Evolutionary conservation across 192 early-diverging fungal species (phyloP).

Genomic region (Coemansia sp.): DNA sequence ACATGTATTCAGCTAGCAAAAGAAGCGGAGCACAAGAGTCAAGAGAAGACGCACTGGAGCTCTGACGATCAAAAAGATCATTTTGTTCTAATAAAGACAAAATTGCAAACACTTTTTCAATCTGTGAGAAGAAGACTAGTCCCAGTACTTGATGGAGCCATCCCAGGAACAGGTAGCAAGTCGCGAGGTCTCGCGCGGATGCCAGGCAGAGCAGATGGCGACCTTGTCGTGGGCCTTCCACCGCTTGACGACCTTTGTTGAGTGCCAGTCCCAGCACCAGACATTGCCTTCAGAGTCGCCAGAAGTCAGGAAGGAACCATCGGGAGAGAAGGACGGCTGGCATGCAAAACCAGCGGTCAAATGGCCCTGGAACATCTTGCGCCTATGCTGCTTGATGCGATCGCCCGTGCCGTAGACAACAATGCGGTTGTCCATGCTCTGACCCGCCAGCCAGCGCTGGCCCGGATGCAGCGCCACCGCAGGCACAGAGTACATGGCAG

Average conservation of each 20-base stretch:
- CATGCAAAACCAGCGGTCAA: slow-evolving; percentile 96
- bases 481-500: slow-evolving; percentile 96
- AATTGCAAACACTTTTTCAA: no score
- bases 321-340: slow-evolving; percentile 89
- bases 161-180: slow-evolving; percentile 96
- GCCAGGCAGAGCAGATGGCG: slow-evolving; percentile 90
- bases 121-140: no score
- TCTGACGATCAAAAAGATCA: no score
- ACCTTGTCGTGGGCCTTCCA: slow-evolving; percentile 92
- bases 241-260: slow-evolving; percentile 78
- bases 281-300: slow-evolving; percentile 93
- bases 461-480: slow-evolving; percentile 85
- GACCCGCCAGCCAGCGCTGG: slow-evolving; percentile 91
- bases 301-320: slow-evolving; percentile 80
- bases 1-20: no score
- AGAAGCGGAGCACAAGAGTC: no score
- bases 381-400: slow-evolving; percentile 81
- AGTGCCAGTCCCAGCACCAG: slow-evolving; percentile 99
- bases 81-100: no score
- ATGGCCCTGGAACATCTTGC: slow-evolving; percentile 91
- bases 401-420: slow-evolving; percentile 85
- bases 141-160: slow-evolving; percentile 90
- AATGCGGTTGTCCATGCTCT: slow-evolving; percentile 96
- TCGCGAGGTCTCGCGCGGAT: slow-evolving; percentile 90
- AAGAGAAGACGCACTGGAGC: no score